Conservation (phyloP, 73 alveolate genomes). For the Diophrys sp. region DNA sequence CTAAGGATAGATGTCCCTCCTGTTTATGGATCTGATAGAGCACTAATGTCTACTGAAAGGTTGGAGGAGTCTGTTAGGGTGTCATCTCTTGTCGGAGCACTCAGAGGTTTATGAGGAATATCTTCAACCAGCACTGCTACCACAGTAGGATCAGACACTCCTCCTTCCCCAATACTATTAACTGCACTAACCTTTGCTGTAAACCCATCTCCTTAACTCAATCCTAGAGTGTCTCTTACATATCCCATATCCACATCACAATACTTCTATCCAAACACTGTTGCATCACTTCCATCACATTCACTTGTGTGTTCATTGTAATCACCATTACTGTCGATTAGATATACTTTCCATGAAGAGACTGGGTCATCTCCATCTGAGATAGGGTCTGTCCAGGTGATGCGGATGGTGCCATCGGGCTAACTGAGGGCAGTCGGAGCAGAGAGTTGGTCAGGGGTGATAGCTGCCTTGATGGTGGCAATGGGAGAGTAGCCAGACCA, state of each 20-base stretch:
- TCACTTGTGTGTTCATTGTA: not conserved
- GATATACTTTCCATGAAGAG: constrained; percentile 59
- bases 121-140: constrained; percentile 21
- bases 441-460: constrained; percentile 20
- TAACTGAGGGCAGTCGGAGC: constrained; percentile 31
- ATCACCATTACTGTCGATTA: not conserved
- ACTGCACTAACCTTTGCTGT: constrained; percentile 31
- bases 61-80: not conserved
- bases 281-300: not conserved
- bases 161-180: constrained; percentile 35
- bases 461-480: constrained; percentile 37
- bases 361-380: constrained; percentile 62
- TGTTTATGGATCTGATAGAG: constrained; percentile 16
- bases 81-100: constrained; percentile 15
- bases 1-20: constrained; percentile 21
- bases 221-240: not conserved
- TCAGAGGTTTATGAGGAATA: constrained; percentile 26
- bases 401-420: constrained; percentile 36
- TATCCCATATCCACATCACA: not conserved
- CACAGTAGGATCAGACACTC: not conserved
- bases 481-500: constrained; percentile 39
- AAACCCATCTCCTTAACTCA: constrained; percentile 22
- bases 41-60: constrained; percentile 21
- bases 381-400: constrained; percentile 65
- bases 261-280: not conserved